Base-by-base conservation (phyloP, 805 yeast genomes). In the Blastobotrys parvus region DNA sequence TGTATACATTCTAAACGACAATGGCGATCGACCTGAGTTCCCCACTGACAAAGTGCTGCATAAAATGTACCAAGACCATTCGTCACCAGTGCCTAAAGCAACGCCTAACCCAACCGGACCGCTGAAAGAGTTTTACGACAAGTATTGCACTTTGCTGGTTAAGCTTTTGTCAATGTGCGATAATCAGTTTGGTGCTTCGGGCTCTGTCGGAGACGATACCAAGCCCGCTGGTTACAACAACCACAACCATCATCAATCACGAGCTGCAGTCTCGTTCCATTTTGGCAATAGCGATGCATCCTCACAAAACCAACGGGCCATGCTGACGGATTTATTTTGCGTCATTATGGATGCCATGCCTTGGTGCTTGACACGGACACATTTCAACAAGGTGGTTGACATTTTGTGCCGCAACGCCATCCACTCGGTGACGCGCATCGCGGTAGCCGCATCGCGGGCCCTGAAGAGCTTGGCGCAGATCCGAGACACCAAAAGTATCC, bases 401-500 rank as follows among this genome's bases (percentile, higher is more conserved):
- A 66, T 87, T 2, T 64, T 92, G 13, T 79, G 89, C 33, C 70
- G 86, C 44, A 87, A 88, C 56, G 75, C 86, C 2, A 76, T 81
- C 1, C 94, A 88, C 59, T 68, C 72, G 2, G 80, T 80, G 49
- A 63, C 62, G 3, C 64, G 71, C n/a, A 77, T 89, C 6, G 71
- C 88, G 1, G 62, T 66, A 15, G 81, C 88, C 25, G 75, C 92
- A 0, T 67, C 77, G 8, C 68, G 66, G 36, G 75, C 94, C 1
- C 62, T 89, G 41, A 80, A 75, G 46, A 69, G 72, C 19, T 59
- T 90, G 19, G 87, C 94, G 1, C 67, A 80, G 1, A 76, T 75
- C 39, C 77, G 72, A 46, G 82, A 82, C 49, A 82, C 95, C 0
- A 76, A 80, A 38, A 71, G 76, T 1, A 66, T 89, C 33, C 73